phyloP scores from a whole-genome alignment of 1,284 basidiomycete species.

The Ceratobasidium sp. region DNA sequence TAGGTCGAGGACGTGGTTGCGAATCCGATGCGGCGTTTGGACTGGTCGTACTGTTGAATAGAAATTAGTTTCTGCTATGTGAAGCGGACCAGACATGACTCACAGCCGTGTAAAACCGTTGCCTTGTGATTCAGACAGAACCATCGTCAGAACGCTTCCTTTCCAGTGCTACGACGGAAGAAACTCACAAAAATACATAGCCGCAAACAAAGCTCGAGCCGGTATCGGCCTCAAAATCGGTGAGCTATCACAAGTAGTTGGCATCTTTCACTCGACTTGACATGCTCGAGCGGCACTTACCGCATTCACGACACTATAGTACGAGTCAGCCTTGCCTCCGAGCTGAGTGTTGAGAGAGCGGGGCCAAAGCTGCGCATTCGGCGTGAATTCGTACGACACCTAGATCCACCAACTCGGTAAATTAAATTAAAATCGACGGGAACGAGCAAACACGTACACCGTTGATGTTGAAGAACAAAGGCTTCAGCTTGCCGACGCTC shows the following conservation, averaged over 20 bases:
- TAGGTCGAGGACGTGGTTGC: conserved; percentile 30
- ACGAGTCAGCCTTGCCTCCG: conserved; percentile 29
- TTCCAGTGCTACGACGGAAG: background rate
- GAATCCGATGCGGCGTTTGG: conserved; percentile 35
- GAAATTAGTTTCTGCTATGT: background rate
- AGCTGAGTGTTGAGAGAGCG: conserved; percentile 31
- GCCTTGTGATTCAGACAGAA: background rate
- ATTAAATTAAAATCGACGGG: background rate
- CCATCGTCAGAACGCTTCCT: background rate
- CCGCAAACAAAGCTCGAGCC: conserved; percentile 35
- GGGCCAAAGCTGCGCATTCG: conserved; percentile 40
- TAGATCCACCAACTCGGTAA: background rate
- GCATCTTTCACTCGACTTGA: background rate
- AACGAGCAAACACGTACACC: background rate
- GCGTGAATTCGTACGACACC: conserved; percentile 40
- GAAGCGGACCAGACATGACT: background rate
- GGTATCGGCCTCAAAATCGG: conserved; percentile 30
- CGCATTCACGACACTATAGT: conserved; percentile 29
- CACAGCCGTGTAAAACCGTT: conserved; percentile 37
- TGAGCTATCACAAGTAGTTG: background rate
- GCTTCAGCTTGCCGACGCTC: conserved; percentile 36
- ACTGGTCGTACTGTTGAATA: conserved; percentile 11
- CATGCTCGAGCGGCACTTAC: background rate
- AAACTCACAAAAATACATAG: conserved; percentile 34
- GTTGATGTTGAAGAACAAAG: conserved; percentile 32